Base-by-base conservation (phyloP, 352 stramenopile species). In the Globisporangium uncinulatum region DNA sequence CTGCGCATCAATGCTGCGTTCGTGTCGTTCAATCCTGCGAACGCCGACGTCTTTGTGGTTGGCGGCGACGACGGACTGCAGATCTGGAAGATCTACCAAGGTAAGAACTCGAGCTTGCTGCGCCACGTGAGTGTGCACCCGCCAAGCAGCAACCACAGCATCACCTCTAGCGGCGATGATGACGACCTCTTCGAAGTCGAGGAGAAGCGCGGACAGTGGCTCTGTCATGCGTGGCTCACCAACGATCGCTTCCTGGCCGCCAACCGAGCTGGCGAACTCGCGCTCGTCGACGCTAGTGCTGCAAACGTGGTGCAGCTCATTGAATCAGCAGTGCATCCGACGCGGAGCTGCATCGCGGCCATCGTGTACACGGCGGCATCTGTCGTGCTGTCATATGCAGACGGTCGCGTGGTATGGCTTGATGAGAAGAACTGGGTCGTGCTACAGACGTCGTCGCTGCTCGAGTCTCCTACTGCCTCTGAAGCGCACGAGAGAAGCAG, bases 21-120 rank as follows among this genome's bases (percentile, higher is more conserved):
- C 41, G 64, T 79, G 36, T 89, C 83, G n/a, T 93, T 93, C 42
- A 73, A 91, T 55, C 83, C 83, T 42, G 57, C 58, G 15, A 85
- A 83, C 46, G 19, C 65, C 1, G 69, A 90, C 34, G 68, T 76
- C n/a, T 77, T 93, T 11, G 48, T 93, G 5, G 51, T 92, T 0
- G 85, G 79, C 20, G 79, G 79, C 4, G 70, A 76, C 39, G 75
- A 80, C 34, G 77, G 79, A 6, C 65, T 94, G 9, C 67, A 83
- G 21, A 57, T 92, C 56, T 94, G 74, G 76, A 89, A 86, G 59
- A 60, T 89, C 32, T 89, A 83, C 67, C 54, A 60, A 43, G 54
- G 51, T 31, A 67, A 51, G 13, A 47, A 42, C 6, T 76, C 65
- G 0, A 72, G 62, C 63, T 56, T 76, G 7, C 48, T 78, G 41